Evolutionary conservation across 2,329 filamentous ascomycete genomes (phyloP).

Genomic region (Verticillium dahliae): DNA sequence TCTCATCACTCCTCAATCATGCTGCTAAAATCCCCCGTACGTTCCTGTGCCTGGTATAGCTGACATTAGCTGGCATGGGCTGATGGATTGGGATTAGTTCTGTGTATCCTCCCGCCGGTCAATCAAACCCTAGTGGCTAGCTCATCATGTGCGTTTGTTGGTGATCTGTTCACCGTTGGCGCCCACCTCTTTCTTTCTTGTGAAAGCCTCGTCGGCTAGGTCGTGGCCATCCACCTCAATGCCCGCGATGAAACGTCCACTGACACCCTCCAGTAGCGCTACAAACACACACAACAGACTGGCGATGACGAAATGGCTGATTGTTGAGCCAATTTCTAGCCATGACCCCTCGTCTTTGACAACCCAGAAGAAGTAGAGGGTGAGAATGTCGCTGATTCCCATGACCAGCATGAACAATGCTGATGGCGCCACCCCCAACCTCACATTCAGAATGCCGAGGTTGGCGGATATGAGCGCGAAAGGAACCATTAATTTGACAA

Average conservation of each 20-base stretch:
- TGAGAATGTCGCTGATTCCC: constrained; percentile 84
- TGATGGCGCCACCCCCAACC: constrained; percentile 76
- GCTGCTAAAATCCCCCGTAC: background rate
- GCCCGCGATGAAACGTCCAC: constrained; percentile 74
- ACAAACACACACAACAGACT: constrained; percentile 88
- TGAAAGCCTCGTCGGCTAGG: background rate
- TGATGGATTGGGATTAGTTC: background rate
- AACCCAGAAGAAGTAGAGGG: constrained; percentile 95
- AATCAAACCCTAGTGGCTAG: background rate
- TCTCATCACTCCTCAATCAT: background rate
- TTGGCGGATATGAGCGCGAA: constrained; percentile 91
- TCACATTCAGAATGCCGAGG: constrained; percentile 83
- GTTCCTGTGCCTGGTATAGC: background rate
- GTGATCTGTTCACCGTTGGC: background rate
- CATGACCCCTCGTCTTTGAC: constrained; percentile 95
- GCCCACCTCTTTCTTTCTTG: background rate
- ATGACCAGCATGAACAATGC: constrained; percentile 94
- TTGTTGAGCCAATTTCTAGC: constrained; percentile 95
- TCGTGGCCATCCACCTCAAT: constrained; percentile 56
- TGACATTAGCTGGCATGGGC: background rate
- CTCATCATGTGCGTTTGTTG: background rate
- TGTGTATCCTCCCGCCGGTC: background rate
- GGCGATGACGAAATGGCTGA: constrained; percentile 91
- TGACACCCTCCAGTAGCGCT: constrained; percentile 76
- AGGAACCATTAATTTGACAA: constrained; percentile 87